phyloP scores from a whole-genome alignment of 1,284 basidiomycete genomes.

The Pyrrhoderma noxium region DNA sequence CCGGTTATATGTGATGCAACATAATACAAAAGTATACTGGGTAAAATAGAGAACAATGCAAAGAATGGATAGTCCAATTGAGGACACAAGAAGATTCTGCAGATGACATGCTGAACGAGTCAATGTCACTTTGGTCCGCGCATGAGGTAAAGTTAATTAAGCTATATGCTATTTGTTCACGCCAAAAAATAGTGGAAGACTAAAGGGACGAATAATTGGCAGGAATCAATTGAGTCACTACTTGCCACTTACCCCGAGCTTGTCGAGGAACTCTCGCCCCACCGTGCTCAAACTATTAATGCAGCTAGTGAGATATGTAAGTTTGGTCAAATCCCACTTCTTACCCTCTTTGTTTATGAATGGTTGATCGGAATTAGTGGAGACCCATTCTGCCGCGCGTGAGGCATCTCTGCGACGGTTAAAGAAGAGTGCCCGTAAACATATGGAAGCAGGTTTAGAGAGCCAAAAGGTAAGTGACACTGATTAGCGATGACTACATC shows the following conservation, averaged over 20 bases:
- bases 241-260: constrained; percentile 28
- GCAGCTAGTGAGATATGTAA: constrained; percentile 32
- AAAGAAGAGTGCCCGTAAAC: constrained; percentile 30
- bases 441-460: constrained; percentile 35
- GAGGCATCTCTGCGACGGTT: constrained; percentile 32
- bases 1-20: not conserved
- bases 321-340: constrained; percentile 15
- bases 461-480: constrained; percentile 31
- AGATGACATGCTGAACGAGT: constrained; percentile 22
- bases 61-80: constrained; percentile 23
- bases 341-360: not conserved
- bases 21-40: too few relatives aligned
- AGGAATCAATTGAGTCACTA: constrained; percentile 31
- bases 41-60: constrained; percentile 25
- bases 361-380: constrained; percentile 24
- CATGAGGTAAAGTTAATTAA: constrained; percentile 23
- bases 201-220: too few relatives aligned
- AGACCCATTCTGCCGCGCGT: constrained; percentile 29
- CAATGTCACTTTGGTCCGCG: constrained; percentile 21
- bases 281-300: constrained; percentile 29
- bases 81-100: constrained; percentile 24
- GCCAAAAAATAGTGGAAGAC: too few relatives aligned
- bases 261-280: constrained; percentile 31
- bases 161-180: not conserved
- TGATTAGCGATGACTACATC: too few relatives aligned